Evolutionary conservation across 805 yeast species (phyloP), one percentile per base, ranked within the genome.

Genomic region (Teunomyces gatunensis): DNA sequence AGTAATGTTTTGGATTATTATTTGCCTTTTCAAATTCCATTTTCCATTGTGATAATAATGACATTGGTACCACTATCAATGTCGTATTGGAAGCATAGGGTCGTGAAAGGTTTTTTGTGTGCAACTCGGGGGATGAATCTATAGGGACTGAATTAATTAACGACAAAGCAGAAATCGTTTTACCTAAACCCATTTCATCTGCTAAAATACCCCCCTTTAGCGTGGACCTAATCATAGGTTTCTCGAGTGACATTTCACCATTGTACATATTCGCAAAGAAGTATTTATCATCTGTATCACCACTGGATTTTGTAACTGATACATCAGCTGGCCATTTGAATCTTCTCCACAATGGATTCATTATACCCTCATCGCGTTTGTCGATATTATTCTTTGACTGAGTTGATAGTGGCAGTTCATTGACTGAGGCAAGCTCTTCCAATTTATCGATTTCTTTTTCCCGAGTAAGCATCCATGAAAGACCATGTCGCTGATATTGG

Each of bases 161-260:
- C 0, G 97, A 78, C 45, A 89, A 65, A 0, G 96, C 81, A 1
- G 96, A 86, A 20, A 91, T 86, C 0, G 98, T 91, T 61, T 91
- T 91, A 37, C 98, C 98, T 6, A 91, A 73, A 0, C 98, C 98
- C 98, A 91, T 91, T 63, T 91, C 98, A 68, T 91, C 98, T 0
- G 97, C 96, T 12, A 91, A 68, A 17, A 91, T 87, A 2, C 98
- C 98, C 32, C 98, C 97, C 42, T 75, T 73, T 42, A 84, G 76
- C 15, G 77, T 58, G 1, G 84, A 73, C 48, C 75, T 80, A 35
- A 89, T 69, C 10, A 82, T 56, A 1, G 97, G 97, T 51, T 78
- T 81, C 18, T 78, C 76, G 12, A 80, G 55, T 0, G 92, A 81
- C 47, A 92, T 78, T 47, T 87, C 90, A 4, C 97, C 97, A 47